Percentiles rank a stretch among this genome's conserved stretches.
Conservation (phyloP, 1,139 yeast species). For the Geotrichum citri-aurantii region DNA sequence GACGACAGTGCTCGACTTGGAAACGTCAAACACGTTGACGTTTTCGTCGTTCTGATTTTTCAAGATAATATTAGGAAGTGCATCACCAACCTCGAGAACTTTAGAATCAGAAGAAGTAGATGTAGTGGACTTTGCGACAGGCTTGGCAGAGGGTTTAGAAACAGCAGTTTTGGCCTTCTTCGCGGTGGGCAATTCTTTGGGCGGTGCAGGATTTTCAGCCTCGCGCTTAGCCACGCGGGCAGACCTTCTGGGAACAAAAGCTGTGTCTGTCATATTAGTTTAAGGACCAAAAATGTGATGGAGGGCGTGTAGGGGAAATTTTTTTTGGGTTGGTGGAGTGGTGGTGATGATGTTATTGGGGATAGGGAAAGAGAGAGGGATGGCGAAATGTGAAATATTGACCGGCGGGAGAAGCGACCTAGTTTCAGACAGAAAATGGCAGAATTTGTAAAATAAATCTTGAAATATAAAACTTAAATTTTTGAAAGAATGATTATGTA, state of each 20-base stretch:
- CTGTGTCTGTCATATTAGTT: slow-evolving; percentile 14
- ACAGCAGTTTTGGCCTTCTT: slow-evolving; percentile 13
- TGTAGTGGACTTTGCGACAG: background rate
- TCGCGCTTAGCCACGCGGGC: slow-evolving; percentile 19
- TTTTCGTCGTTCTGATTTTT: slow-evolving; percentile 62
- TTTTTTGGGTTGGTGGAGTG: background rate
- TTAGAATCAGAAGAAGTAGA: background rate
- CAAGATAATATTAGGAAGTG: slow-evolving; percentile 59
- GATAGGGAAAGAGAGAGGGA: background rate
- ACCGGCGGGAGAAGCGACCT: background rate
- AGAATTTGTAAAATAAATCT: background rate
- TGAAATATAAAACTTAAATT: background rate
- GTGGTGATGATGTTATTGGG: background rate
- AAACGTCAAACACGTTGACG: slow-evolving; percentile 35
- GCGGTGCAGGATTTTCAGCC: slow-evolving; percentile 13
- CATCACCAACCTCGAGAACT: slow-evolving; percentile 48
- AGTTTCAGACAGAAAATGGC: background rate
- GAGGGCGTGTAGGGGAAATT: background rate
- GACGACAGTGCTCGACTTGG: slow-evolving; percentile 25
- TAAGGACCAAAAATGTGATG: background rate
- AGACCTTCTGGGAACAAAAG: slow-evolving; percentile 17
- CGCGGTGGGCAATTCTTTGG: slow-evolving; percentile 7
- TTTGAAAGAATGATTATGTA: no score
- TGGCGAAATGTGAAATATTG: background rate
- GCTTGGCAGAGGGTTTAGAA: background rate